phyloP scores from a whole-genome alignment of 2,329 filamentous ascomycete species.

The Sclerotinia sclerotiorum region DNA sequence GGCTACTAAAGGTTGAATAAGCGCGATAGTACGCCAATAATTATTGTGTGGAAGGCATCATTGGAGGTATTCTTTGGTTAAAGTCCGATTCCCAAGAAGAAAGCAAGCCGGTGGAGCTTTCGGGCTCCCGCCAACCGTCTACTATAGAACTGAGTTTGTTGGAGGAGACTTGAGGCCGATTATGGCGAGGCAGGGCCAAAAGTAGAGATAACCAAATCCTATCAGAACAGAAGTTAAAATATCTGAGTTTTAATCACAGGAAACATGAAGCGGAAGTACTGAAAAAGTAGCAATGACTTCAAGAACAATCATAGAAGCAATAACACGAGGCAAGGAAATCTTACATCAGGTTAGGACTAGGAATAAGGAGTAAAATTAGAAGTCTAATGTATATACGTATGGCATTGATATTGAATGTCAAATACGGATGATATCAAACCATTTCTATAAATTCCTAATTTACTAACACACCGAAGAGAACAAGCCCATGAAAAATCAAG shows the following conservation, averaged over 20 bases:
- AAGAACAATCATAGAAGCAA: not conserved
- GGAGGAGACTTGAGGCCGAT: not conserved
- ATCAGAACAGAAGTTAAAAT: not conserved
- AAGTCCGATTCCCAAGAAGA: not conserved
- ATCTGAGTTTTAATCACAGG: not conserved
- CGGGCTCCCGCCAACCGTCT: not conserved
- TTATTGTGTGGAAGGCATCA: constrained; percentile 52
- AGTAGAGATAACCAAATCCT: not conserved
- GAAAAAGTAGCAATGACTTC: not conserved
- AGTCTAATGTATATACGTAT: too few species aligned
- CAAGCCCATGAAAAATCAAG: too few species aligned
- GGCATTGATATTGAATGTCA: too few species aligned
- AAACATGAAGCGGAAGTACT: not conserved
- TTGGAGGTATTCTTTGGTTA: not conserved
- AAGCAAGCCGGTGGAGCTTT: not conserved
- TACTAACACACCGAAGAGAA: too few species aligned
- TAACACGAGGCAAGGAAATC: too few species aligned
- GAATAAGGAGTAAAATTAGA: too few species aligned
- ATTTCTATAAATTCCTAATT: too few species aligned
- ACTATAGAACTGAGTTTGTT: constrained; percentile 1
- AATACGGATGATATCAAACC: too few species aligned
- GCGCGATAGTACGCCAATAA: constrained; percentile 51
- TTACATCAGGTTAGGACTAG: too few species aligned
- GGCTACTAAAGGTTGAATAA: constrained; percentile 53
- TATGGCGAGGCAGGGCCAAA: too few species aligned